phyloP scores from a whole-genome alignment of 306 rosid species.

The Cicer yamashitae region DNA sequence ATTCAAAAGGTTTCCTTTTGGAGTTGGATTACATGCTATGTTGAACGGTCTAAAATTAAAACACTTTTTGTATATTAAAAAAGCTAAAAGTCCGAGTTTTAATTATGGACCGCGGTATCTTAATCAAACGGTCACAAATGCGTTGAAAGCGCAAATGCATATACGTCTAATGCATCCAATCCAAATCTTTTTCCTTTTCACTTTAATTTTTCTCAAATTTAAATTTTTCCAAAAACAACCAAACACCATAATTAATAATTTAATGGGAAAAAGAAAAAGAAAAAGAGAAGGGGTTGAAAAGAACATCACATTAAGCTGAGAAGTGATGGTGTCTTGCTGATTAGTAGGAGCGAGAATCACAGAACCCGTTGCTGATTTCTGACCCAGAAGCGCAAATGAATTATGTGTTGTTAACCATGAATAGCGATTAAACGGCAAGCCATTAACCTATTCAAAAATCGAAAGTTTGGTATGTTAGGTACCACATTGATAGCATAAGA shows the following conservation, averaged over 20 bases:
- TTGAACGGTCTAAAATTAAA: too few relatives aligned
- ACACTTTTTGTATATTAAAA: too few relatives aligned
- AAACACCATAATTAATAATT: constrained; percentile 4
- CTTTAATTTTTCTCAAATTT: constrained; percentile 6
- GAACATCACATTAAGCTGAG: constrained; percentile 78
- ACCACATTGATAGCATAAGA: background rate
- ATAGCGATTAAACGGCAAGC: constrained; percentile 81
- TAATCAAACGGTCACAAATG: too few relatives aligned
- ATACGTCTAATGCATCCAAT: too few relatives aligned
- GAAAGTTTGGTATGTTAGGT: background rate
- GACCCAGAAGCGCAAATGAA: constrained; percentile 72
- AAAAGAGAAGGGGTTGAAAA: background rate
- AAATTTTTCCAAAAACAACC: constrained; percentile 38
- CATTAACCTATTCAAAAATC: constrained; percentile 60
- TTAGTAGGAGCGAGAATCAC: constrained; percentile 68
- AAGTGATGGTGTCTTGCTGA: constrained; percentile 83
- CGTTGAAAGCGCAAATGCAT: too few relatives aligned
- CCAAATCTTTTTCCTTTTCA: too few relatives aligned
- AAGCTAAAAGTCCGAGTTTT: too few relatives aligned
- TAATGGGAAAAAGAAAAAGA: background rate
- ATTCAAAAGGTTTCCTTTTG: too few relatives aligned
- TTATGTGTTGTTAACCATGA: constrained; percentile 94
- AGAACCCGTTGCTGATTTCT: constrained; percentile 71
- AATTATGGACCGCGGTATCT: too few relatives aligned
- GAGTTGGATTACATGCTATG: too few relatives aligned